Evolutionary conservation across 805 yeast genomes (phyloP), one percentile per base, ranked within the genome.

Genomic region (Candida dajiaensis): DNA sequence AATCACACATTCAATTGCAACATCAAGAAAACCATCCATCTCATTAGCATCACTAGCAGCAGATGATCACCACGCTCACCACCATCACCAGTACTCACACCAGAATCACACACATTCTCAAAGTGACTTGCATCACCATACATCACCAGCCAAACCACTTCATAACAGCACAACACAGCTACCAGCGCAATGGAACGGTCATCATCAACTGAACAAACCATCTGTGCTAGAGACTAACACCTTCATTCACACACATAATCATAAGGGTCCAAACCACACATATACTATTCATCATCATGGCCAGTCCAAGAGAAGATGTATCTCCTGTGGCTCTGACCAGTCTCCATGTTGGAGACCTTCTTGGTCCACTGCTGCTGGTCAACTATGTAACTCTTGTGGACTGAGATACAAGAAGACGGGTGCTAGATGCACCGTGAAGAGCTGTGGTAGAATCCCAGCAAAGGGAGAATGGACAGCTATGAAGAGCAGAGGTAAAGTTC

Each of bases 331-430:
- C 7, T 80, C 94, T 1, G 84, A 82, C 46, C 94, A 86, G 56
- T 86, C 95, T 6, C 99, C 99, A 5, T 92, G 99, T 66, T 92
- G 99, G 99, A 78, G 99, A 62, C 99, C 99, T 1, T 85, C 95
- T 6, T 92, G 99, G 99, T 82, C 92, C 3, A 73, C 81, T 23
- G 72, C 81, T 53, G 89, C 85, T 51, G 98, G 97, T n/a, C 98
- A 90, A 69, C 74, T 92, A 55, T 92, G 99, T 71, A 92, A 92
- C 63, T 88, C 97, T 1, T 92, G 99, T 68, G 99, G 99, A 1
- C 72, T 92, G 57, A 74, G 99, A 53, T 92, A 87, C 70, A 90
- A 94, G 66, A 92, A 92, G 69, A 90, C 97, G 0, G 86, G 88
- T 23, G 95, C 96, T 3, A 77, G 97, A 60, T 92, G 99, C 67